These are phyloP conservation scores for Ophidiomyces ophidiicola DNA, from an alignment of 2,329 filamentous ascomycete genomes.

Conservation along the genomic window DNA sequence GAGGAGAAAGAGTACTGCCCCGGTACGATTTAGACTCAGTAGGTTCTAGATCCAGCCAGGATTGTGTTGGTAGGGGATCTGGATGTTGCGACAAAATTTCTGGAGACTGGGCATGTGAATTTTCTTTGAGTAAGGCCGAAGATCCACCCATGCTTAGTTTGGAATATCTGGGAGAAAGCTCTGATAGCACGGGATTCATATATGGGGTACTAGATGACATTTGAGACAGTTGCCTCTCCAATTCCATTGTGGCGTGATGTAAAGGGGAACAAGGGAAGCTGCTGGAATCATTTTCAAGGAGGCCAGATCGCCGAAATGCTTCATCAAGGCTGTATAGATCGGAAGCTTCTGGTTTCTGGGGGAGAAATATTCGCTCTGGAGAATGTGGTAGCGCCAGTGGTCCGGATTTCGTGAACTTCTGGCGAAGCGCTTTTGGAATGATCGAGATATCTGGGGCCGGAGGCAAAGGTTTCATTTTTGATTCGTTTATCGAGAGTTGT, in stretches of 20 bases:
- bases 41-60: conserved; percentile 4
- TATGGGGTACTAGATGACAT: conserved; percentile 13
- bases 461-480: conserved; percentile 33
- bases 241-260: conserved; percentile 26
- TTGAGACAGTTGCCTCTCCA: conserved; percentile 25
- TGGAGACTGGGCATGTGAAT: conserved; percentile 3
- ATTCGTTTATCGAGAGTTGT: conserved; percentile 20
- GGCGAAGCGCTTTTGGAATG: conserved; percentile 22
- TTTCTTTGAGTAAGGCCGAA: neutral
- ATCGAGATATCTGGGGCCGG: conserved; percentile 25
- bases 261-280: conserved; percentile 11
- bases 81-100: neutral
- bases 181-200: neutral
- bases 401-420: neutral
- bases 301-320: conserved; percentile 17
- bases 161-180: neutral
- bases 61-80: neutral
- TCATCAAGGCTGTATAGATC: conserved; percentile 21
- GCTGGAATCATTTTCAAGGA: conserved; percentile 5
- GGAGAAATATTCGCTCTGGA: conserved; percentile 9
- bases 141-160: conserved; percentile 2
- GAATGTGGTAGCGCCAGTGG: neutral
- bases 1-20: conserved; percentile 6
- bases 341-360: conserved; percentile 17
- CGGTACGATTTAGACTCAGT: conserved; percentile 4